phyloP scores from a whole-genome alignment of 176 grass and related monocot genomes.

The Rhynchospora tenuis region DNA sequence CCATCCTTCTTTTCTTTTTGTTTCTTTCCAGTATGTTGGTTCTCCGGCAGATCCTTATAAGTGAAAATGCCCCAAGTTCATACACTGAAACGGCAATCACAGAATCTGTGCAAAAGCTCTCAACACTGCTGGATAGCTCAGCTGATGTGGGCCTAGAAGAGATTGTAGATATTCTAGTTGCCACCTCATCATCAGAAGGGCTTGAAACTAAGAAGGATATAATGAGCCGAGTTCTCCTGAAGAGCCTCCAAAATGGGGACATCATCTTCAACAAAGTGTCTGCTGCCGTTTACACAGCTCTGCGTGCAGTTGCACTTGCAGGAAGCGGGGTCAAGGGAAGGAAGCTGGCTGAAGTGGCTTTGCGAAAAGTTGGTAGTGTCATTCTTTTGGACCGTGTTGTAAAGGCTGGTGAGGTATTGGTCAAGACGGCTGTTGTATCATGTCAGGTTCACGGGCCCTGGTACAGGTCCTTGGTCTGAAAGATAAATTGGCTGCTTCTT shows the following conservation, averaged over 20 bases:
- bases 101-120: conserved; percentile 37
- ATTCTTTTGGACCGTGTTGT: conserved; percentile 38
- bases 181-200: conserved; percentile 26
- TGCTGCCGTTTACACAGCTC: conserved; percentile 41
- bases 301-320: conserved; percentile 41
- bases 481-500: not conserved
- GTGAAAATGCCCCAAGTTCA: conserved; percentile 33
- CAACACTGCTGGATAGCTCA: conserved; percentile 38
- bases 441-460: conserved; percentile 65
- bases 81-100: conserved; percentile 41
- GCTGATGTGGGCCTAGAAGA: conserved; percentile 52
- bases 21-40: conserved; percentile 60
- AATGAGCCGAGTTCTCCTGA: conserved; percentile 61
- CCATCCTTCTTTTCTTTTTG: not conserved
- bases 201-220: conserved; percentile 51
- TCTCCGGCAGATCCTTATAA: conserved; percentile 68
- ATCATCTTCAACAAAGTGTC: conserved; percentile 69
- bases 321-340: conserved; percentile 48
- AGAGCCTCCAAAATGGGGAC: conserved; percentile 61
- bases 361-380: conserved; percentile 41
- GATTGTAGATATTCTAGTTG: conserved; percentile 54
- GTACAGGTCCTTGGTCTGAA: conserved; percentile 52
- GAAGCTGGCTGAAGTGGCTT: conserved; percentile 46
- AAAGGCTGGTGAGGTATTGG: conserved; percentile 35
- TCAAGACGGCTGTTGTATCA: conserved; percentile 45